A percentile compares a stretch with the other conserved stretches of the same genome.
Evolutionary conservation across 306 rosid genomes (phyloP).

Genomic region (Sophora flavescens): DNA sequence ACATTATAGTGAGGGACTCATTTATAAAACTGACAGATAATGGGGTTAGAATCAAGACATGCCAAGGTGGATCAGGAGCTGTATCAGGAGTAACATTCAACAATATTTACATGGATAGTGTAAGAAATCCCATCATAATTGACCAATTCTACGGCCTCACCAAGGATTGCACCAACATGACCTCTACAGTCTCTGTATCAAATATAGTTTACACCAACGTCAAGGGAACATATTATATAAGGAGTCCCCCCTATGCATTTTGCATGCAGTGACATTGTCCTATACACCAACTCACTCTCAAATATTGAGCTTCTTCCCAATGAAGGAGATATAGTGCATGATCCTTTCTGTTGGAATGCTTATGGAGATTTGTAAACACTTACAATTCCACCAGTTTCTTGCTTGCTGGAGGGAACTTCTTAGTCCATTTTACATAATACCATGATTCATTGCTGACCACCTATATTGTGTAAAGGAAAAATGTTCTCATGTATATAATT

Average conservation of each 20-base stretch:
- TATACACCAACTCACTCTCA: constrained; percentile 84
- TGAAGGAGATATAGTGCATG: constrained; percentile 61
- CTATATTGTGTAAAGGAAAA: constrained; percentile 12
- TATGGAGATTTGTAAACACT: constrained; percentile 72
- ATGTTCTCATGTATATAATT: constrained; percentile 34
- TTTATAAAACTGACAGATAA: constrained; percentile 67
- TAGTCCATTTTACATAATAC: constrained; percentile 50
- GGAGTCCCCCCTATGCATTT: constrained; percentile 86
- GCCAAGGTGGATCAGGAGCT: constrained; percentile 95
- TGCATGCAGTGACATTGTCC: constrained; percentile 84
- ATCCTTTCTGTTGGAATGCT: constrained; percentile 96
- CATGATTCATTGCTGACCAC: constrained; percentile 57
- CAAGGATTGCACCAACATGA: constrained; percentile 70
- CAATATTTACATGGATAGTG: constrained; percentile 81
- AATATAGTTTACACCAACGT: constrained; percentile 70
- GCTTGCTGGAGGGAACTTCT: constrained; percentile 78
- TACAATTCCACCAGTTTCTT: constrained; percentile 84
- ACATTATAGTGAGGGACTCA: constrained; percentile 83
- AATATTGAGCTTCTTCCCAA: constrained; percentile 94
- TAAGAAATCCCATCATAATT: constrained; percentile 85
- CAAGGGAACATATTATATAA: constrained; percentile 84
- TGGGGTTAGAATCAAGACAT: constrained; percentile 94
- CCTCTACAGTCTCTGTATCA: constrained; percentile 78
- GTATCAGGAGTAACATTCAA: constrained; percentile 79
- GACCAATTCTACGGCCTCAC: constrained; percentile 86